Base-by-base conservation (phyloP, 768 basidiomycete species). In the Clitopilus hobsonii region DNA sequence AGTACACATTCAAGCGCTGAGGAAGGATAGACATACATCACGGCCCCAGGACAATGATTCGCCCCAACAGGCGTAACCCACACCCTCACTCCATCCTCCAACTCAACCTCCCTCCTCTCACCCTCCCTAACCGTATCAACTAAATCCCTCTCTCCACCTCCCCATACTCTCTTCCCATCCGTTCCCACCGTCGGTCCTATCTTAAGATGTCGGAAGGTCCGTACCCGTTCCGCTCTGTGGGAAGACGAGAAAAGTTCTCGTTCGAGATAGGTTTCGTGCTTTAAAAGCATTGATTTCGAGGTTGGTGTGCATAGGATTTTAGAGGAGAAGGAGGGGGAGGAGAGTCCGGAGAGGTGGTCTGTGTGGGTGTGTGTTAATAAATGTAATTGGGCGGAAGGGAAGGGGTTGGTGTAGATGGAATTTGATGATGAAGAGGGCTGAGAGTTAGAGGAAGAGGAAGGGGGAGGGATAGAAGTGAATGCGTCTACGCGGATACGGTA, bases 21-120 rank as follows among this genome's bases (percentile, higher is more conserved):
- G 27, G 16, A 20, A 41, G 29, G 6, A 18, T 25, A 14, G 3
- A 70, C 84, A 24, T 63, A 94, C 94, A 98, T 96, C 38, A 93
- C 87, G 0, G 94, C 88, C 0, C 95, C 95, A 10, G 93, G 95
- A 65, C 94, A 97, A 67, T 98, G 95, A 63, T 97, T 97, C 0
- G 95, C 95, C 63, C 95, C 91, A 6, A 97, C 68, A 8, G 89
- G 76, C 0, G 93, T 95, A 54, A 97, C 77, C 0, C 77, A 84
- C 8, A 96, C 86, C 3, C 65, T 67, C 60, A 86, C 81, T 6
- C 72, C 71, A 22, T 78, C 71, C 3, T 76, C 79, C 16, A 95
- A 66, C 29, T 85, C 81, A 26, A 86, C 74, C 27, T 65, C 55
- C 0, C 83, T 88, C 0, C 93, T 91, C 2, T 77, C 78, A 55